Conservation (phyloP, 257 asterid species). For the Plantago elongata region DNA sequence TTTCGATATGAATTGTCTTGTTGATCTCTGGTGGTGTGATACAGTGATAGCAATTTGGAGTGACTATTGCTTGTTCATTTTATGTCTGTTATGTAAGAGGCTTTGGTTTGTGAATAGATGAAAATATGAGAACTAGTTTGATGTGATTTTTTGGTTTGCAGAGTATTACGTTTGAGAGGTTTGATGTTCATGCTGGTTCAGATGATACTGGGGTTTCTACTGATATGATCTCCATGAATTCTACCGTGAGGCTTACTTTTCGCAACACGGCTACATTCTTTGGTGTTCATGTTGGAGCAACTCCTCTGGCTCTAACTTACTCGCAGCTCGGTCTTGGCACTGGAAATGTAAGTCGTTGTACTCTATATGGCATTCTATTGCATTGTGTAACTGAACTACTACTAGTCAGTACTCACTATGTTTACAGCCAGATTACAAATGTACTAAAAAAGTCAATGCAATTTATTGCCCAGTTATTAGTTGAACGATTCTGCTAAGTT, state of each 20-base stretch:
- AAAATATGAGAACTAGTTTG: background rate
- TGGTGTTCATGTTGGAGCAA: slow-evolving; percentile 70
- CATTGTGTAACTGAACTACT: too few species aligned
- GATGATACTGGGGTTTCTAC: slow-evolving; percentile 63
- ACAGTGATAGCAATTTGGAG: background rate
- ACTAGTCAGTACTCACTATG: background rate
- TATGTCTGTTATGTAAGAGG: background rate
- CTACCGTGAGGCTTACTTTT: slow-evolving; percentile 53
- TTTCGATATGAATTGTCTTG: background rate
- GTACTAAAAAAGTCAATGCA: too few species aligned
- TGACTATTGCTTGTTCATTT: background rate
- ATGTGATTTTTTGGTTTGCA: slow-evolving; percentile 20
- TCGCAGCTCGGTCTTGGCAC: slow-evolving; percentile 54
- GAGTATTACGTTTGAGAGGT: slow-evolving; percentile 63
- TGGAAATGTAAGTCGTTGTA: slow-evolving; percentile 46
- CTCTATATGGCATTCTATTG: too few species aligned
- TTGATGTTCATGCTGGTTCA: slow-evolving; percentile 70
- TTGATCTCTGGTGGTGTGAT: too few species aligned
- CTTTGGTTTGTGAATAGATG: background rate
- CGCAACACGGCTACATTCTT: slow-evolving; percentile 66
- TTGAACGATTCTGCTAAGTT: too few species aligned
- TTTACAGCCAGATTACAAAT: too few species aligned
- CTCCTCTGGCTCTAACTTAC: slow-evolving; percentile 54
- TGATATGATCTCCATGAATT: slow-evolving; percentile 68
- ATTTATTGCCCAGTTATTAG: too few species aligned